Percentiles rank a stretch among this genome's conserved stretches.
Evolutionary conservation across 176 grass and related monocot genomes (phyloP).

Genomic region (sorghum (Sorghum bicolor)): Sorghum_bicolor_NCBIv3 NC_012870.2:70511001-70511500

Average conservation of each 20-base stretch:
- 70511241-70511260: constrained; percentile 20
- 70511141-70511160: constrained; percentile 43
- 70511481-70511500: too few species aligned
- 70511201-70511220: constrained; percentile 11
- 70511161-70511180: constrained; percentile 20
- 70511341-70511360: neutral
- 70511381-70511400: too few species aligned
- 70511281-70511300: constrained; percentile 12
- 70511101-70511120: constrained; percentile 45
- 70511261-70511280: neutral
- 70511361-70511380: too few species aligned
- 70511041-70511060: constrained; percentile 13
- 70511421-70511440: too few species aligned
- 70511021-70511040: neutral
- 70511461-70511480: too few species aligned
- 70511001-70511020: neutral
- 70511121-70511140: constrained; percentile 41
- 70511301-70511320: neutral
- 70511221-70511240: constrained; percentile 5
- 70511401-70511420: too few species aligned
- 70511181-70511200: constrained; percentile 23
- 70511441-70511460: too few species aligned
- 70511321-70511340: neutral
- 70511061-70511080: neutral
- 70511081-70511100: constrained; percentile 5